Base-by-base conservation (phyloP, 352 stramenopile genomes). In the Elongisporangium anandrum region DNA sequence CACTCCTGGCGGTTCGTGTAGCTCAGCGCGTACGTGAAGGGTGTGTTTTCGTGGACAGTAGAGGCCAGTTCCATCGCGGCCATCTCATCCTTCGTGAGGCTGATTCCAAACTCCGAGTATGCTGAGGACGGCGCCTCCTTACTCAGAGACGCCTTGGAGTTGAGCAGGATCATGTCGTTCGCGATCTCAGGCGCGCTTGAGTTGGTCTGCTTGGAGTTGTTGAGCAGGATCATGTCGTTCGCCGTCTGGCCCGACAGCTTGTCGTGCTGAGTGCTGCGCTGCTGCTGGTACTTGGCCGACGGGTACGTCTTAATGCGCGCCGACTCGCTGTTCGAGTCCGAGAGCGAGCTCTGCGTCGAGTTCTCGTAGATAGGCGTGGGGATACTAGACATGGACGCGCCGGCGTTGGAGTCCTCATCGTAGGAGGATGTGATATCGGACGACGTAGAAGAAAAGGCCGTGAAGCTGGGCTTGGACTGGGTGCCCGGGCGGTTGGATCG, bases 1-100 rank as follows among this genome's bases (percentile, higher is more conserved):
- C 85, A 94, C 5, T 91, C 81, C 56, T 94, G 83, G 16, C 83
- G 81, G 38, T 70, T 87, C 59, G 75, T 87, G 68, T 94, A 94
- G 66, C 64, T 92, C 5, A 94, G 70, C 19, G 83, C 85, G 60
- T 94, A 94, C 52, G 73, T 73, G 73, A 92, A 94, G 49, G 78
- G 61, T 13, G 85, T 91, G 60, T 94, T 94, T 50, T 89, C 68
- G 10, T 60, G 73, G 34, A 94, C 72, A 3, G 84, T 90, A 22
- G 83, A 75, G 16, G 79, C 68, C 29, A 83, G 79, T 57, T 90
- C 82, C 41, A 88, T 65, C 51, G 72, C 68, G 0, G 70, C 77
- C 41, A 89, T 71, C 49, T 90, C 77, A 7, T 79, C 73, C 2
- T 81, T 66, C 1, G 75, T 82, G 7, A 86, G 64, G 52, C 70